Percentiles rank a stretch among this genome's conserved stretches.
phyloP scores from a whole-genome alignment of 352 stramenopile genomes.

The Globisporangium apiculatum region DNA sequence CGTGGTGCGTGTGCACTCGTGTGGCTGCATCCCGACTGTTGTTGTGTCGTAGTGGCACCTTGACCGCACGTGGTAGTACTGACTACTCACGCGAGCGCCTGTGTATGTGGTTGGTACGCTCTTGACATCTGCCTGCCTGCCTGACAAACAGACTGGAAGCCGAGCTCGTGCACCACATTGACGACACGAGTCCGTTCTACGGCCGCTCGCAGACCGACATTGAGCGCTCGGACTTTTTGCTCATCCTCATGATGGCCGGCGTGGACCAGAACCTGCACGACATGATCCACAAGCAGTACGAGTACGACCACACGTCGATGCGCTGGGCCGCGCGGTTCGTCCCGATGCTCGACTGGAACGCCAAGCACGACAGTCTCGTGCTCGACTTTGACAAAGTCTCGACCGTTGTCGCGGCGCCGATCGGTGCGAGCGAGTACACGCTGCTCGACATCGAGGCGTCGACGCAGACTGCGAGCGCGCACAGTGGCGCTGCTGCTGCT shows the following conservation, averaged over 20 bases:
- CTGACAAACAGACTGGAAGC: slow-evolving; percentile 28
- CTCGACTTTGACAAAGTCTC: slow-evolving; percentile 48
- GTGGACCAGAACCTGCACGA: slow-evolving; percentile 59
- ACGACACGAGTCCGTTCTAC: slow-evolving; percentile 35
- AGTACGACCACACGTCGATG: slow-evolving; percentile 37
- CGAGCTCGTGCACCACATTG: slow-evolving; percentile 42
- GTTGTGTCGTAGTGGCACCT: background rate
- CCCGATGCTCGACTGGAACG: slow-evolving; percentile 34
- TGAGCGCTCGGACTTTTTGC: slow-evolving; percentile 32
- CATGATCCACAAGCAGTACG: slow-evolving; percentile 41
- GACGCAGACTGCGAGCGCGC: background rate
- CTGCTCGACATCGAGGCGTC: slow-evolving; percentile 16
- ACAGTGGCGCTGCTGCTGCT: background rate
- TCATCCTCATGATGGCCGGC: slow-evolving; percentile 49
- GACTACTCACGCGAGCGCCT: background rate
- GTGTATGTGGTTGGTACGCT: background rate
- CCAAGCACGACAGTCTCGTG: slow-evolving; percentile 18
- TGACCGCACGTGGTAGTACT: background rate
- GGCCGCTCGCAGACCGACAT: slow-evolving; percentile 26
- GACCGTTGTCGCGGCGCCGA: slow-evolving; percentile 11
- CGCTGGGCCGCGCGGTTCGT: slow-evolving; percentile 35
- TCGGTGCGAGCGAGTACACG: slow-evolving; percentile 1
- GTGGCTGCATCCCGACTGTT: background rate
- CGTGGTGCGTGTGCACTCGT: no score
- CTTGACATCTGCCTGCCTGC: background rate